phyloP scores from a whole-genome alignment of 768 basidiomycete genomes.

The Gymnopilus junonius region DNA sequence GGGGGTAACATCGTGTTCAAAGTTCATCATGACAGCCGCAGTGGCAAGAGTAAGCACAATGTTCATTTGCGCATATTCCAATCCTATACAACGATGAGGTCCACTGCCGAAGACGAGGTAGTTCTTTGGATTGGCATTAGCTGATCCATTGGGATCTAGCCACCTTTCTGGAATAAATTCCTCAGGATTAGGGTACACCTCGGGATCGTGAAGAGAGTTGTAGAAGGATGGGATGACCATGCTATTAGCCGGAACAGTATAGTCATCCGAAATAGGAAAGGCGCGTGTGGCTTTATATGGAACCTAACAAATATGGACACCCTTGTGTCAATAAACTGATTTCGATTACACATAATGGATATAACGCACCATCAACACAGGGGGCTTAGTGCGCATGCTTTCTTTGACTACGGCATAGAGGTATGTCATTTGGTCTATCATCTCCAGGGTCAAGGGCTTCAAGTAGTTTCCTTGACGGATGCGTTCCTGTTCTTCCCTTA shows the following conservation, averaged over 20 bases:
- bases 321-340: conserved; percentile 15
- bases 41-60: conserved; percentile 84
- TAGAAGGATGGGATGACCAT: conserved; percentile 97
- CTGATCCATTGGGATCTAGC: conserved; percentile 80
- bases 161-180: conserved; percentile 87
- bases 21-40: conserved; percentile 81
- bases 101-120: conserved; percentile 96
- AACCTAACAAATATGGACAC: conserved; percentile 53
- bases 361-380: conserved; percentile 87
- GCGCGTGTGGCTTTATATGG: conserved; percentile 90
- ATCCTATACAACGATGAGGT: conserved; percentile 90
- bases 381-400: conserved; percentile 88
- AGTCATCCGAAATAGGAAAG: conserved; percentile 91
- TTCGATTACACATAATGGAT: neutral
- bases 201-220: conserved; percentile 89
- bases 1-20: conserved; percentile 85
- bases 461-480: conserved; percentile 81
- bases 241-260: conserved; percentile 87
- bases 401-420: conserved; percentile 93
- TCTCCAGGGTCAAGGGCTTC: conserved; percentile 80
- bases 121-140: conserved; percentile 88
- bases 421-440: conserved; percentile 93
- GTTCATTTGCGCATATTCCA: conserved; percentile 93
- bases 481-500: conserved; percentile 88
- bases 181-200: conserved; percentile 87